A percentile compares a stretch with the other conserved stretches of the same genome.
These are phyloP conservation scores for Paracamarosporium sp. DNA, from an alignment of 2,329 filamentous ascomycete genomes.

Conservation along the genomic window DNA sequence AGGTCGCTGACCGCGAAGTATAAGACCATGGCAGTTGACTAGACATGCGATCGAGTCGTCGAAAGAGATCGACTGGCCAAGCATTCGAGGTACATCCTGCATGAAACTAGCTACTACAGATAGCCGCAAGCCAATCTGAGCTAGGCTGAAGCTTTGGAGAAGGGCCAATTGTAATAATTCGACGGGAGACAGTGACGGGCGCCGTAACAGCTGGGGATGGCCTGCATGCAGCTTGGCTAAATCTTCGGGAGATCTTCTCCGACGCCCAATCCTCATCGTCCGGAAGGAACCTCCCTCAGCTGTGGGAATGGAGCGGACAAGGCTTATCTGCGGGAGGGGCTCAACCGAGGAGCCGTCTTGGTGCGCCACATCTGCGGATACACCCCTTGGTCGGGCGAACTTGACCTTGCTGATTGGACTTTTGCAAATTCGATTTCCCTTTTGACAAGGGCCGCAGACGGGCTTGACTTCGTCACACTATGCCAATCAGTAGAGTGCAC, in stretches of 20 bases:
- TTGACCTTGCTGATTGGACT: constrained; percentile 14
- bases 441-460: constrained; percentile 12
- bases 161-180: constrained; percentile 8
- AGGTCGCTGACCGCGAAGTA: background rate
- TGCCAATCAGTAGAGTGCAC: background rate
- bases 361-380: background rate
- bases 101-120: background rate
- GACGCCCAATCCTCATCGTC: constrained; percentile 7
- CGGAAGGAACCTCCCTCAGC: constrained; percentile 8
- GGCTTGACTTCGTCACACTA: constrained; percentile 19
- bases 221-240: background rate
- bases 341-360: background rate
- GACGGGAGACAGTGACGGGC: background rate
- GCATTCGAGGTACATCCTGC: background rate
- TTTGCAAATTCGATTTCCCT: constrained; percentile 12
- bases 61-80: constrained; percentile 7
- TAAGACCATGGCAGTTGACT: background rate
- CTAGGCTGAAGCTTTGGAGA: constrained; percentile 5
- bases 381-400: constrained; percentile 7
- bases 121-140: background rate
- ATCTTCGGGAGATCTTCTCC: background rate
- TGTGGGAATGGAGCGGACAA: constrained; percentile 1
- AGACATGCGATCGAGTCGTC: constrained; percentile 11
- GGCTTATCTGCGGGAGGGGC: background rate
- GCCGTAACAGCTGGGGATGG: background rate